phyloP scores from a whole-genome alignment of 495 filamentous ascomycete species.

The Xylaria longipes region DNA sequence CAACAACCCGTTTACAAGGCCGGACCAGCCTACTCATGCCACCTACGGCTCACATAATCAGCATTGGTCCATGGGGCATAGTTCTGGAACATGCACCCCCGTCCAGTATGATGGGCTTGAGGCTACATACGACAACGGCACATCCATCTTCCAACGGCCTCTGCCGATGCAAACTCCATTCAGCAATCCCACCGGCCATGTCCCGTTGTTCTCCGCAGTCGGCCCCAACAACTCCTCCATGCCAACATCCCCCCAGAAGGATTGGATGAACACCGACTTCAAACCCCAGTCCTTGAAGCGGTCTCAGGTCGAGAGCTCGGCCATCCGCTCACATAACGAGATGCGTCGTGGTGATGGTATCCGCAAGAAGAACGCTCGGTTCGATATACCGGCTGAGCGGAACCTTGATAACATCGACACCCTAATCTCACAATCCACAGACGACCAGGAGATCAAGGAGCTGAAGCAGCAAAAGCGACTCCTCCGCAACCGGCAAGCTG shows the following conservation, averaged over 20 bases:
- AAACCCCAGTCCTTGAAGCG: constrained; percentile 73
- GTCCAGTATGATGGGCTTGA: constrained; percentile 69
- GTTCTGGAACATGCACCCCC: constrained; percentile 57
- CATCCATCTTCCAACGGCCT: constrained; percentile 57
- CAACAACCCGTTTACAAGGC: constrained; percentile 54
- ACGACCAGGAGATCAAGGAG: constrained; percentile 96
- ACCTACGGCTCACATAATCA: constrained; percentile 55
- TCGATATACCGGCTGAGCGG: constrained; percentile 94
- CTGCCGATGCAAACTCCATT: constrained; percentile 60
- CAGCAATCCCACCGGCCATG: constrained; percentile 54
- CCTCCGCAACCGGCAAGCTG: constrained; percentile 92
- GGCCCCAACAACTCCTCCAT: constrained; percentile 51
- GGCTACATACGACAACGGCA: constrained; percentile 64
- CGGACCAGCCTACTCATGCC: constrained; percentile 39
- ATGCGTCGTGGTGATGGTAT: constrained; percentile 87
- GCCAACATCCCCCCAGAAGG: constrained; percentile 61
- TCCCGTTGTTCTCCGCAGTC: constrained; percentile 58
- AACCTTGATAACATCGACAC: constrained; percentile 95
- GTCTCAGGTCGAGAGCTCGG: constrained; percentile 70
- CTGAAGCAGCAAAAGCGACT: constrained; percentile 98
- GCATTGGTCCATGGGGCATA: constrained; percentile 66
- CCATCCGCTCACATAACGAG: constrained; percentile 80
- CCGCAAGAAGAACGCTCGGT: constrained; percentile 98
- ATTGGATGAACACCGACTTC: constrained; percentile 60
- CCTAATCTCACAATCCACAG: constrained; percentile 83